Conservation (phyloP, 306 rosid species). For the Quercus alba region DNA sequence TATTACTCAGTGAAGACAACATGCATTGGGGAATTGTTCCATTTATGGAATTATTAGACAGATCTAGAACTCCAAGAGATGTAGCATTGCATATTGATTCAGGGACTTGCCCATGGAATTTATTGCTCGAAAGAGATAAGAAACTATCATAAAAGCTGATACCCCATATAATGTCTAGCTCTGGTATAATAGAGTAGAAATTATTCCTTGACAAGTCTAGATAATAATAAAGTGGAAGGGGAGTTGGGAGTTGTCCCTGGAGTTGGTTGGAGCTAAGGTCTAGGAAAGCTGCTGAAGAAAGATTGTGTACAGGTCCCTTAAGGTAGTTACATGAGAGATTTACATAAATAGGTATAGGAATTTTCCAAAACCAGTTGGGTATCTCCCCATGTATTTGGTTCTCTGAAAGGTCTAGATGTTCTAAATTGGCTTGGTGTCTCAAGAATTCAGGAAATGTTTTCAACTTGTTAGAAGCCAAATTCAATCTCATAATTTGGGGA, state of each 20-base stretch:
- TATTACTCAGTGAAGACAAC: background rate
- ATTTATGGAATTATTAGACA: slow-evolving; percentile 26
- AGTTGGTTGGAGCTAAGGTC: slow-evolving; percentile 27
- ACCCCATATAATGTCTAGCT: background rate
- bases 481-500: fast-evolving
- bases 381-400: background rate
- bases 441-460: background rate
- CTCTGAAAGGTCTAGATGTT: background rate
- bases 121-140: slow-evolving; percentile 38
- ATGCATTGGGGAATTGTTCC: slow-evolving; percentile 28
- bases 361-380: background rate
- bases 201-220: slow-evolving; percentile 24
- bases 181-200: background rate
- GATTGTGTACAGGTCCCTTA: no score
- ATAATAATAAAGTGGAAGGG: fast-evolving
- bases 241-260: background rate
- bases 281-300: background rate
- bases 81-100: slow-evolving; percentile 23
- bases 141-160: fast-evolving
- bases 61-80: slow-evolving; percentile 21
- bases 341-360: fast-evolving
- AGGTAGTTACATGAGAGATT: background rate
- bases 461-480: background rate
- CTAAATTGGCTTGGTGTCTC: background rate
- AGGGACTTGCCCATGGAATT: background rate